Base-by-base conservation (phyloP, 1,284 basidiomycete genomes). In the Austroboletus rostrupii region DNA sequence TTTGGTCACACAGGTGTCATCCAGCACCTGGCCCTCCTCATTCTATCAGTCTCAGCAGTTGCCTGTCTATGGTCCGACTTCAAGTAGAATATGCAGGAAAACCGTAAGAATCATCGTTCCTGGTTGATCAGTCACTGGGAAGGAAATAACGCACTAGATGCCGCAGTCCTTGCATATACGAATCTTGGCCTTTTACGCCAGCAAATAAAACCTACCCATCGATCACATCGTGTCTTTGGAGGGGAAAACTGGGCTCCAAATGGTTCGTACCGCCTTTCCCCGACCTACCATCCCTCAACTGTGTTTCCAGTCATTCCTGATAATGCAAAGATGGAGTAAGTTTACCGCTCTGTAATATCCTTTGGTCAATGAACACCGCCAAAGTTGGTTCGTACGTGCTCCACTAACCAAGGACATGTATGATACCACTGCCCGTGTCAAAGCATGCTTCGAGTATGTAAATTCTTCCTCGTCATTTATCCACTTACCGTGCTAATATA, bases 61-160 rank as follows among this genome's bases (percentile, higher is more conserved):
- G 70, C 54, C 70, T 85, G 13, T 84, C 86, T 7, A 43, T 83
- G 16, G 68, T 78, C 50, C 59, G 69, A 14, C 56, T 82, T 20
- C 61, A 66, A 3, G 76, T 80, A 0, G 80, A 84, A 57, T 85
- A 77, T 56, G 66, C 65, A 41, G 83, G 83, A 7, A 80, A 81
- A 54, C 80, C 79, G 80, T 82, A 56, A 50, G 79, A 45, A 8
- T 38, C 12, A 26, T 26, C 13, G 12, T 19, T 16, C 33, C 39
- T 41, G 26, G 12, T 14, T 2, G 11, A 23, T 49, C 21, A 82
- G 81, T 11, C 86, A 83, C 31, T 88, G 85, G 85, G 83, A 88
- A 64, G 89, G 85, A 10, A 74, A 71, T 55, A 91, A 90, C 56
- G 85, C 89, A 1, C 70, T 88, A 12, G 88, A 90, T 62, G 90